phyloP scores from a whole-genome alignment of 2,329 filamentous ascomycete genomes.

The Ophidiomyces ophidiicola region DNA sequence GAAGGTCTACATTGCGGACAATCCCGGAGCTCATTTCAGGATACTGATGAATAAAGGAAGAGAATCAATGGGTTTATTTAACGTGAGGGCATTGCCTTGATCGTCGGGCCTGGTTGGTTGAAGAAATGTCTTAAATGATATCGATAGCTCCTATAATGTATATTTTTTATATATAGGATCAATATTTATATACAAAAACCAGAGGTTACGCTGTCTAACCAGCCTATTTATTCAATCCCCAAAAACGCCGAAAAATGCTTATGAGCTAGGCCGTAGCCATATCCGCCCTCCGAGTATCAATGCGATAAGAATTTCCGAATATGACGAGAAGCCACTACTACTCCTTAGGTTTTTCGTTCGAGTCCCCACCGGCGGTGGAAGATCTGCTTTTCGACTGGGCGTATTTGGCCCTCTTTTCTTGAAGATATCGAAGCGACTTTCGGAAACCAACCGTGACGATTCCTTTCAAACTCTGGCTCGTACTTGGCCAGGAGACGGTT shows the following conservation, averaged over 20 bases:
- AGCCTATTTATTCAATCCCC: conserved; percentile 6
- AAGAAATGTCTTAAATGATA: too few relatives aligned
- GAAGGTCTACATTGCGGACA: too few relatives aligned
- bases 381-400: conserved; percentile 24
- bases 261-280: background rate
- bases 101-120: too few relatives aligned
- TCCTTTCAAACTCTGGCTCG: conserved; percentile 75
- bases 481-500: conserved; percentile 87
- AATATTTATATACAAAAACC: conserved; percentile 5
- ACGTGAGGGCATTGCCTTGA: too few relatives aligned
- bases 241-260: conserved; percentile 10
- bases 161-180: background rate
- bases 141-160: conserved; percentile 5
- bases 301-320: background rate
- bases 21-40: too few relatives aligned
- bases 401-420: conserved; percentile 66
- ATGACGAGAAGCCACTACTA: conserved; percentile 1
- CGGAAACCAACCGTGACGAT: conserved; percentile 62
- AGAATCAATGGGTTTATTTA: too few relatives aligned
- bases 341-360: conserved; percentile 4
- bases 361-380: background rate
- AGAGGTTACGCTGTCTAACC: conserved; percentile 1
- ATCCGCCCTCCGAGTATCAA: background rate
- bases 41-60: too few relatives aligned
- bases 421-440: conserved; percentile 61